Evolutionary conservation across 2,329 filamentous ascomycete species (phyloP), one percentile per base, ranked within the genome.

Genomic region (Arthrobotrys entomopaga): DNA sequence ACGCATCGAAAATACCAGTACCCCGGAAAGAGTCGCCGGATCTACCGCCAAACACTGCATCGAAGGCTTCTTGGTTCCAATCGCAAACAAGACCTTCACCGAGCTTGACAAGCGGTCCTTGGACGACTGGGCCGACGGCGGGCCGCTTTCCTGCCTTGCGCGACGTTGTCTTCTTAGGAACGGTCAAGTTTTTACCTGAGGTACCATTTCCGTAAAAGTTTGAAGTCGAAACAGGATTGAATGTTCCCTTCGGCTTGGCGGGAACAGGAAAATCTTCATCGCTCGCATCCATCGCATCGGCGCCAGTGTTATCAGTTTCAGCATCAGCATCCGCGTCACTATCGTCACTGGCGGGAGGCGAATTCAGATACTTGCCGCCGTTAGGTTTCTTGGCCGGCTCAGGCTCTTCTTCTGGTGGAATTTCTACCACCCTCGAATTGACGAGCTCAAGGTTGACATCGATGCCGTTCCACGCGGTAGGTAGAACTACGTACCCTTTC

Each of bases 41-140:
- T 38, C 79, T 77, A 26, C 80, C 82, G 52, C 79, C 80, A 79
- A 97, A 98, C 20, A 97, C 84, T 15, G 84, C 84, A 16, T 94
- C 88, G 80, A 87, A 90, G 4, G 88, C 89, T 6, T 89, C 85
- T 6, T 88, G 83, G 49, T 84, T 87, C 93, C 94, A 99, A 78
- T 98, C 93, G 10, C 97, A 86, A 4, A 98, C 84, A 54, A 99
- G 88, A 22, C 88, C 91, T 81, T 99, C 95, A 58, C 91, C 90
- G 24, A 94, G 86, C 40, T 91, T 88, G 77, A 98, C 86, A 46
- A 96, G 83, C 0, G 90, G 88, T 2, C 87, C 87, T 53, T 73
- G 69, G 11, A 60, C 29, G 22, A 43, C 40, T 26, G 64, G 29
- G 6, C 54, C 43, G 10, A 48, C 20, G 2, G 24, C 50, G 16